A percentile compares a stretch with the other conserved stretches of the same genome.
Conservation (phyloP, 1,139 yeast species). For the Debaryomyces subglobosus region DNA sequence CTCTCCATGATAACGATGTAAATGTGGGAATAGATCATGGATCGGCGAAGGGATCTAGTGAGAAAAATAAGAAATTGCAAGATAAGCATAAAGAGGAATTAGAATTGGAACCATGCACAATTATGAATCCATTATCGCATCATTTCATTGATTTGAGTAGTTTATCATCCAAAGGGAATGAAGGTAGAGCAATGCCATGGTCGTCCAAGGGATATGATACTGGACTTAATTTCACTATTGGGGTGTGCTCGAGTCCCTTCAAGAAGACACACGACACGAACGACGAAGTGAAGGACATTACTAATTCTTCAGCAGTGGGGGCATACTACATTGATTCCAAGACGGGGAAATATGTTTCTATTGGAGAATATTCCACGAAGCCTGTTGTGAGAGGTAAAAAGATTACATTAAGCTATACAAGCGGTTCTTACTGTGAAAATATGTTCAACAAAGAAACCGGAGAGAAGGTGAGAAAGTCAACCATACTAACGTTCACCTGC, state of each 20-base stretch:
- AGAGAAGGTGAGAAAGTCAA: slow-evolving; percentile 55
- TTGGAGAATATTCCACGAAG: slow-evolving; percentile 62
- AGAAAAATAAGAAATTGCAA: neutral
- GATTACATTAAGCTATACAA: slow-evolving; percentile 66
- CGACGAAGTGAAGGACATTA: slow-evolving; percentile 38
- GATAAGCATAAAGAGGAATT: slow-evolving; percentile 17
- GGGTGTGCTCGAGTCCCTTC: slow-evolving; percentile 73
- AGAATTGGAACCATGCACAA: slow-evolving; percentile 55
- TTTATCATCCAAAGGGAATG: slow-evolving; percentile 46
- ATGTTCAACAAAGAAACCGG: slow-evolving; percentile 36
- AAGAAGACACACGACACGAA: slow-evolving; percentile 34
- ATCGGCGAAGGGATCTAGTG: neutral
- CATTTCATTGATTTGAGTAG: slow-evolving; percentile 61
- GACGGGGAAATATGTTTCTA: slow-evolving; percentile 56
- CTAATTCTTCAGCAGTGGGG: slow-evolving; percentile 59
- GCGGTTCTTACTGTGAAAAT: slow-evolving; percentile 69
- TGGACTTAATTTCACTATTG: slow-evolving; percentile 75
- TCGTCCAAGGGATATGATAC: slow-evolving; percentile 70
- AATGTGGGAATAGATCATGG: slow-evolving; percentile 2
- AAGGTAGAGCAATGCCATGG: slow-evolving; percentile 59
- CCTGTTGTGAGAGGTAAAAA: slow-evolving; percentile 76
- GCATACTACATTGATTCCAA: slow-evolving; percentile 63
- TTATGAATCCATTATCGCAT: slow-evolving; percentile 51
- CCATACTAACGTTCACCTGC: slow-evolving; percentile 75
- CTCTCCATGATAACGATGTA: slow-evolving; percentile 10